These are phyloP conservation scores for Blastomyces silverae DNA, from an alignment of 2,329 filamentous ascomycete genomes.

Conservation along the genomic window DNA sequence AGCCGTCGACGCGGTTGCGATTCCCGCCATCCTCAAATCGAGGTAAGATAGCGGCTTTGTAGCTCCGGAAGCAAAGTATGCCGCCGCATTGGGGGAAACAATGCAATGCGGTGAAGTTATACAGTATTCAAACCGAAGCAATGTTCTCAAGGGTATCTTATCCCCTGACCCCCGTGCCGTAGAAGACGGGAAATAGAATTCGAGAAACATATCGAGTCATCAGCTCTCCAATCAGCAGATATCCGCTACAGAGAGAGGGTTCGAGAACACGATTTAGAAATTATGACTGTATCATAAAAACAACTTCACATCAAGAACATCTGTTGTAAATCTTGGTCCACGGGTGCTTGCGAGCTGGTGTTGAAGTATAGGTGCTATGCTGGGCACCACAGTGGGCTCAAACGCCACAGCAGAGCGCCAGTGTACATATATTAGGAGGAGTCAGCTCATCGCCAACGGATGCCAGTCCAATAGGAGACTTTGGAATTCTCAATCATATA, in stretches of 20 bases:
- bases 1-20: neutral
- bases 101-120: neutral
- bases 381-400: neutral
- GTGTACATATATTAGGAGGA: neutral
- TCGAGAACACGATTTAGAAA: neutral
- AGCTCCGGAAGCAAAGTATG: neutral
- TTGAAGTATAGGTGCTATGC: too few relatives aligned
- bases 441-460: too few relatives aligned
- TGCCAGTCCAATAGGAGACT: neutral
- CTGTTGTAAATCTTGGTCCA: neutral
- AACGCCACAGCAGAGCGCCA: neutral
- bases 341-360: too few relatives aligned
- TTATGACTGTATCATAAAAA: neutral
- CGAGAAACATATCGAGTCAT: neutral
- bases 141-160: neutral
- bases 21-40: neutral
- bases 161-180: too few relatives aligned
- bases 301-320: neutral
- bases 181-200: neutral
- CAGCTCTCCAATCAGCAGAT: neutral
- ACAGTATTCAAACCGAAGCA: neutral
- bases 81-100: neutral
- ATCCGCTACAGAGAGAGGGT: too few relatives aligned
- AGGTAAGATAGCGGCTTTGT: neutral
- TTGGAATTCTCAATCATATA: too few relatives aligned